These are phyloP conservation scores for Botryosphaeria agaves DNA, from an alignment of 2,329 filamentous ascomycete genomes.

Conservation along the genomic window DNA sequence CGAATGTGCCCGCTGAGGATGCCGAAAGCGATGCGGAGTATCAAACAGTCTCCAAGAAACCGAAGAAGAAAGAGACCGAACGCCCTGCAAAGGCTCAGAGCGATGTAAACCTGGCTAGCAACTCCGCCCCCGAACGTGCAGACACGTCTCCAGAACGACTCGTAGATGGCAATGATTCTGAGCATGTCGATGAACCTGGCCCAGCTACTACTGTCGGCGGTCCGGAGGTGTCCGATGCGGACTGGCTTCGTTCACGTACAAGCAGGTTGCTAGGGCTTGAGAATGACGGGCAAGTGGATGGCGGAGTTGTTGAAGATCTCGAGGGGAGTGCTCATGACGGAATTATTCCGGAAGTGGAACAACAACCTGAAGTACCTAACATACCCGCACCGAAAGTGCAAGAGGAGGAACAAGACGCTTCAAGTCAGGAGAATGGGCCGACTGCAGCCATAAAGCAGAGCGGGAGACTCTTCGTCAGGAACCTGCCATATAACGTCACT, in stretches of 20 bases:
- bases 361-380: background rate
- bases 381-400: background rate
- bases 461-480: conserved; percentile 71
- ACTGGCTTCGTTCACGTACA: conserved; percentile 84
- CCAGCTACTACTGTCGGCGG: conserved; percentile 1
- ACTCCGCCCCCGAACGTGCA: background rate
- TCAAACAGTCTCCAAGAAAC: conserved; percentile 38
- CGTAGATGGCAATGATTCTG: too few relatives aligned
- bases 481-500: conserved; percentile 64
- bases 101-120: too few relatives aligned
- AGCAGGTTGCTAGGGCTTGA: conserved; percentile 72
- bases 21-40: conserved; percentile 62
- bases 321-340: too few relatives aligned
- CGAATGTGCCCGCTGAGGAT: conserved; percentile 11
- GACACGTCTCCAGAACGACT: too few relatives aligned
- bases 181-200: conserved; percentile 3
- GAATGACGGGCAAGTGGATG: conserved; percentile 46
- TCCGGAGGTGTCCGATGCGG: conserved; percentile 47
- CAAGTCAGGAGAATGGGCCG: conserved; percentile 3
- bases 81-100: too few relatives aligned
- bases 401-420: background rate
- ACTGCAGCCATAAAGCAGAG: conserved; percentile 49
- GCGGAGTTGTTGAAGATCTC: background rate
- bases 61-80: conserved; percentile 12
- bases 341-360: background rate